Percentiles rank a stretch among this genome's conserved stretches.
Evolutionary conservation across 495 filamentous ascomycete genomes (phyloP).

Genomic region (Aspergillus coremiiformis): DNA sequence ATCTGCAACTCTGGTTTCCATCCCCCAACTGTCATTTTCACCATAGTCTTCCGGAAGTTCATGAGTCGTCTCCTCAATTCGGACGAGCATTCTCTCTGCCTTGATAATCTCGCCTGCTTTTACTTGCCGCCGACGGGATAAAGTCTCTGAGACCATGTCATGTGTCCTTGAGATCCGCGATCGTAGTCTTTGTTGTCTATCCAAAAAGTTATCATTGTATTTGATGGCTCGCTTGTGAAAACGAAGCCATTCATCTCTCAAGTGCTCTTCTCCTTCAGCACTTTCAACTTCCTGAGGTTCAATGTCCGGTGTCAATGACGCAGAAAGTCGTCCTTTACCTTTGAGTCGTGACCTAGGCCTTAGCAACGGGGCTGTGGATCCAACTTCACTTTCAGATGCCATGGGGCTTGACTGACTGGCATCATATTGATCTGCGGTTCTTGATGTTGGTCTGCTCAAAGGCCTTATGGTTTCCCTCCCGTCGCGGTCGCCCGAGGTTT

Average conservation of each 20-base stretch:
- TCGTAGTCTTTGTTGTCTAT: slow-evolving; percentile 32
- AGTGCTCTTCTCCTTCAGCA: slow-evolving; percentile 3
- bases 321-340: slow-evolving; percentile 19
- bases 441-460: slow-evolving; percentile 13
- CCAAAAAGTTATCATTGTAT: slow-evolving; percentile 39
- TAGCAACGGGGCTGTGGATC: slow-evolving; percentile 34
- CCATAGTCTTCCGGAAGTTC: slow-evolving; percentile 55
- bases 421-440: slow-evolving; percentile 13
- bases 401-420: slow-evolving; percentile 17
- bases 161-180: slow-evolving; percentile 34
- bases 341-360: slow-evolving; percentile 15
- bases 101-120: slow-evolving; percentile 62
- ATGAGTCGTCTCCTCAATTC: slow-evolving; percentile 51
- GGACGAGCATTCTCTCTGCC: slow-evolving; percentile 68
- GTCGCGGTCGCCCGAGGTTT: background rate
- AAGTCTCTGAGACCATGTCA: slow-evolving; percentile 31
- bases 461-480: background rate
- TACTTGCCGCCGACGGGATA: slow-evolving; percentile 32
- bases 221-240: slow-evolving; percentile 27
- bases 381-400: slow-evolving; percentile 28
- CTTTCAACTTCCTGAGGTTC: slow-evolving; percentile 31
- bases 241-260: slow-evolving; percentile 4
- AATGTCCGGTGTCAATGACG: slow-evolving; percentile 17
- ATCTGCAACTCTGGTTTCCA: slow-evolving; percentile 52
- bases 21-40: slow-evolving; percentile 57